Percentiles rank a stretch among this genome's conserved stretches.
Evolutionary conservation across 441 rosid genomes (phyloP).

Genomic region (Gossypium aridum): DNA sequence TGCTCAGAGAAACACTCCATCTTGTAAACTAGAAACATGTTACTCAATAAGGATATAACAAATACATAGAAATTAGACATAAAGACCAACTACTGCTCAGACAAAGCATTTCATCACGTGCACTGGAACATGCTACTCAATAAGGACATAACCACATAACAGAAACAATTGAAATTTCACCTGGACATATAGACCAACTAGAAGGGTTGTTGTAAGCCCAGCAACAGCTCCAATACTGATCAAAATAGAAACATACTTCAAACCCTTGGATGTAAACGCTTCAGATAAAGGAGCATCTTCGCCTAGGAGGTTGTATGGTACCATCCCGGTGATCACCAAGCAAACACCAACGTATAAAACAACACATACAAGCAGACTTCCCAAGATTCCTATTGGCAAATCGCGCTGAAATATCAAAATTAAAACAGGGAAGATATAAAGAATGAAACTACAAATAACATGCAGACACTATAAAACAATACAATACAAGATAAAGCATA

Average conservation of each 20-base stretch:
- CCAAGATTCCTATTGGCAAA: slow-evolving; percentile 82
- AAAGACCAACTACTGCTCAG: slow-evolving; percentile 34
- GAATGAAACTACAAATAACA: slow-evolving; percentile 6
- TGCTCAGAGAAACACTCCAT: slow-evolving; percentile 37
- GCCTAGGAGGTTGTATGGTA: slow-evolving; percentile 62
- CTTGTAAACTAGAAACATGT: slow-evolving; percentile 10
- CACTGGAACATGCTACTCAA: slow-evolving; percentile 7
- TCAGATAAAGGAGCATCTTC: slow-evolving; percentile 93
- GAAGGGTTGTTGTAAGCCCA: slow-evolving; percentile 90
- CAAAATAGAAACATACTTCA: slow-evolving; percentile 70
- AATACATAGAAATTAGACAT: neutral
- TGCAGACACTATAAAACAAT: neutral
- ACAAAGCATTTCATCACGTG: slow-evolving; percentile 22
- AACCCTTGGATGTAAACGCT: slow-evolving; percentile 79
- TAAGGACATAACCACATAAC: slow-evolving; percentile 3
- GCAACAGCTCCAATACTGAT: slow-evolving; percentile 95
- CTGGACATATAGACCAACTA: slow-evolving; percentile 89
- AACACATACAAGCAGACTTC: slow-evolving; percentile 80
- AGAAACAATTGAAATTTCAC: slow-evolving; percentile 23
- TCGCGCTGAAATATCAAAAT: slow-evolving; percentile 54
- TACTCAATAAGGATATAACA: slow-evolving; percentile 7
- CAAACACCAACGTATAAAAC: slow-evolving; percentile 74
- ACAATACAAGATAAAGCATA: neutral
- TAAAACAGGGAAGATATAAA: slow-evolving; percentile 7
- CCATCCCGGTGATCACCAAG: slow-evolving; percentile 93